These are phyloP conservation scores for Malus hybrid DNA, from an alignment of 331 rosid species.

Conservation along the genomic window DNA sequence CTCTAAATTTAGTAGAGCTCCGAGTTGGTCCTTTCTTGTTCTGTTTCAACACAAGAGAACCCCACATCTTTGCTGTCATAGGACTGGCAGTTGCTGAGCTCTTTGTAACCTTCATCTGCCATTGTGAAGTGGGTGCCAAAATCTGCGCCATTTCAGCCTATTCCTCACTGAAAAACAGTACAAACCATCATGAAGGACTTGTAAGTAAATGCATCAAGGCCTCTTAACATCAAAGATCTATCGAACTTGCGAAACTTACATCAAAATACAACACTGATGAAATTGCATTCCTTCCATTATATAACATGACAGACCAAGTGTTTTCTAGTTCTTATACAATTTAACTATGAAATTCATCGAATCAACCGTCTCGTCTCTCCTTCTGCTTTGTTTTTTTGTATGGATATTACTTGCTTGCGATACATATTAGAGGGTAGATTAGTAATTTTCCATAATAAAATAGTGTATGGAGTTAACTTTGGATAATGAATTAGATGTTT, in stretches of 20 bases:
- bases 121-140: conserved; percentile 88
- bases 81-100: conserved; percentile 38
- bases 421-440: too few relatives aligned
- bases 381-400: background rate
- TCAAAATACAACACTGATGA: too few relatives aligned
- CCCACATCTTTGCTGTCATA: conserved; percentile 64
- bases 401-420: background rate
- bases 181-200: conserved; percentile 5
- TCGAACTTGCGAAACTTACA: background rate
- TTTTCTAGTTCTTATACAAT: background rate
- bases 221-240: background rate
- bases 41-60: conserved; percentile 59
- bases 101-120: conserved; percentile 64
- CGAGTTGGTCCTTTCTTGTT: conserved; percentile 44
- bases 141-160: conserved; percentile 84
- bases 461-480: too few relatives aligned
- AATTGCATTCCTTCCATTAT: background rate
- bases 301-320: background rate
- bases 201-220: background rate
- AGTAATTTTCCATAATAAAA: too few relatives aligned
- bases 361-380: background rate
- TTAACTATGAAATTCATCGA: background rate
- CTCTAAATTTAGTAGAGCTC: conserved; percentile 55
- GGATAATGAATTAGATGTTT: too few relatives aligned
- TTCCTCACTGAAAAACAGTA: conserved; percentile 21